Evolutionary conservation across 768 basidiomycete genomes (phyloP).

Genomic region (Mycena pura): DNA sequence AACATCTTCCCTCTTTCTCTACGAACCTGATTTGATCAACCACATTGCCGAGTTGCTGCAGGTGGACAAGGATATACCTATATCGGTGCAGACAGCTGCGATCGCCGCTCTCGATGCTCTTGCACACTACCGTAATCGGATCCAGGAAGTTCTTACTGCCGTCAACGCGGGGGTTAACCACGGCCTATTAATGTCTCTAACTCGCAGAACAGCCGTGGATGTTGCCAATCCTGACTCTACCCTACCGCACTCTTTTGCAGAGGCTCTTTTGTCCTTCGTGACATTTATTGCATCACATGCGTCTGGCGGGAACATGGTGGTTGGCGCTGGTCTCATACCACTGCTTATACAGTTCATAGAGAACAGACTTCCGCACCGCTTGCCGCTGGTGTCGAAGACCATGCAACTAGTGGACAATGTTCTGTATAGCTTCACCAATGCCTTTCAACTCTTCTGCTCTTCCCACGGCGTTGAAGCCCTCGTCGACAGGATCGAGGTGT

Average conservation of each 20-base stretch:
- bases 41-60: slow-evolving; percentile 92
- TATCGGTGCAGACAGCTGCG: slow-evolving; percentile 81
- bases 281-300: slow-evolving; percentile 87
- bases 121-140: slow-evolving; percentile 80
- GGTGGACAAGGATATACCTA: slow-evolving; percentile 73
- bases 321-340: slow-evolving; percentile 91
- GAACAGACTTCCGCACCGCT: slow-evolving; percentile 70
- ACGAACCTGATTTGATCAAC: slow-evolving; percentile 90
- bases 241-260: slow-evolving; percentile 77
- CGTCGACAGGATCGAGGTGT: slow-evolving; percentile 86
- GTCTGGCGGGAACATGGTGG: slow-evolving; percentile 90
- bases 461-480: slow-evolving; percentile 85
- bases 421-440: slow-evolving; percentile 87
- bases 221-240: slow-evolving; percentile 70
- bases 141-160: slow-evolving; percentile 86
- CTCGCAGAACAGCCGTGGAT: slow-evolving; percentile 81
- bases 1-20: slow-evolving; percentile 84
- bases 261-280: slow-evolving; percentile 85
- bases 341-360: slow-evolving; percentile 90
- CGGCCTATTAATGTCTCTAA: slow-evolving; percentile 88
- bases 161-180: slow-evolving; percentile 97
- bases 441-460: slow-evolving; percentile 86
- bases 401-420: slow-evolving; percentile 94
- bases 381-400: slow-evolving; percentile 84
- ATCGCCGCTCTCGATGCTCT: slow-evolving; percentile 91